Evolutionary conservation across 768 basidiomycete genomes (phyloP).

Genomic region (Rhodotorula babjevae): DNA sequence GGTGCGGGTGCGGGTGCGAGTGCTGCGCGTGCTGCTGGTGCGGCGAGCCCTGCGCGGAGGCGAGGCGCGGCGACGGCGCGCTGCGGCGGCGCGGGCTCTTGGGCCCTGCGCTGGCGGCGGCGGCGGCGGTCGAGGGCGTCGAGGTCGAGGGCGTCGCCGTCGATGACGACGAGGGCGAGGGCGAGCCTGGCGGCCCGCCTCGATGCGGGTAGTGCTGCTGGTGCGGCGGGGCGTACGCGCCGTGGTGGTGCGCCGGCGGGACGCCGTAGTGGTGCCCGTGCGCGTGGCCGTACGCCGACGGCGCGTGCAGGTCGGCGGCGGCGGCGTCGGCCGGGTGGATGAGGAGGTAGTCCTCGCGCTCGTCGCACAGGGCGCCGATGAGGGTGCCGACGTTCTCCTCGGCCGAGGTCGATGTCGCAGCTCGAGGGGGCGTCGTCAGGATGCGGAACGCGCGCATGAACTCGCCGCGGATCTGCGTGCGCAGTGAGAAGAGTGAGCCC

Average conservation of each 20-base stretch:
- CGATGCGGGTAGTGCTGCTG: neutral
- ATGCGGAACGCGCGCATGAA: constrained; percentile 94
- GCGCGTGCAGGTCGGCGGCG: neutral
- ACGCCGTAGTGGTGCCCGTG: neutral
- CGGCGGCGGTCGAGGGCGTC: constrained; percentile 4
- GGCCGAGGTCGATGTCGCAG: constrained; percentile 48
- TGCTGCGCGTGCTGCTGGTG: no score
- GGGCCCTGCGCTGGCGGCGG: neutral
- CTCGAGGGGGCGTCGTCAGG: constrained; percentile 61
- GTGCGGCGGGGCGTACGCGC: constrained; percentile 1
- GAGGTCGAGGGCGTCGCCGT: neutral
- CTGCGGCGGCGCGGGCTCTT: constrained; percentile 25
- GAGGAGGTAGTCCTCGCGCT: constrained; percentile 59
- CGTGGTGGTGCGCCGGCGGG: constrained; percentile 7
- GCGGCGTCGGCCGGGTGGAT: constrained; percentile 30
- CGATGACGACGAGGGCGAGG: no score
- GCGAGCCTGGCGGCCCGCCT: no score
- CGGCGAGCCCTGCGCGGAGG: neutral
- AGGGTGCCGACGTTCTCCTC: constrained; percentile 52
- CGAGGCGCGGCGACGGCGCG: constrained; percentile 8
- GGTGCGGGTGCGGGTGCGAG: neutral
- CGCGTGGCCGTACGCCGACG: constrained; percentile 3
- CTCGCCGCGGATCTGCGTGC: constrained; percentile 82
- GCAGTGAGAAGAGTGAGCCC: no score
- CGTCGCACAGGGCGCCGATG: constrained; percentile 83